A percentile compares a stretch with the other conserved stretches of the same genome.
Evolutionary conservation across 2,329 filamentous ascomycete species (phyloP).

Genomic region (Dactylellina leptospora): DNA sequence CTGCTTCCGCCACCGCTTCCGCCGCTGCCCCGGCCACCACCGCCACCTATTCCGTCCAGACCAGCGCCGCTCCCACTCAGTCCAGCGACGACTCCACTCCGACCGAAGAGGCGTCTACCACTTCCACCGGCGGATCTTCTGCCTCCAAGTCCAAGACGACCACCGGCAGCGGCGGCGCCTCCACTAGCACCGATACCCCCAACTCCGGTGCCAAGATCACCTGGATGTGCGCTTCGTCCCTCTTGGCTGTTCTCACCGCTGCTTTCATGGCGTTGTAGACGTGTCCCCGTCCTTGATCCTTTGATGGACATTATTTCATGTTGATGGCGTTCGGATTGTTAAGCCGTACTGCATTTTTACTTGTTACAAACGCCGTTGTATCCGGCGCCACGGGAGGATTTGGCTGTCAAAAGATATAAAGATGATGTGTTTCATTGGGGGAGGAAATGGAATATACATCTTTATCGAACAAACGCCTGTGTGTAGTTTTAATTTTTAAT

Average conservation of each 20-base stretch:
- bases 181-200: constrained; percentile 24
- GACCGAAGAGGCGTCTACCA: constrained; percentile 3
- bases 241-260: constrained; percentile 50
- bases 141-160: constrained; percentile 8
- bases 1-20: constrained; percentile 36
- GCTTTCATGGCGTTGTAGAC: constrained; percentile 51
- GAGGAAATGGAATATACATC: neutral
- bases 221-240: constrained; percentile 52
- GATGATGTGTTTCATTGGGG: neutral
- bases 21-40: constrained; percentile 27
- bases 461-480: neutral
- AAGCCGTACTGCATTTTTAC: neutral
- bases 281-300: neutral
- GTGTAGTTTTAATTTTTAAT: constrained; percentile 9
- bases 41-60: constrained; percentile 27
- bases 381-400: neutral
- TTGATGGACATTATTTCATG: neutral
- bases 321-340: neutral
- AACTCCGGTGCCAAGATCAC: constrained; percentile 40
- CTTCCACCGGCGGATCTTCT: constrained; percentile 11
- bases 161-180: constrained; percentile 3
- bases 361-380: no score
- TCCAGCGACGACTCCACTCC: constrained; percentile 2
- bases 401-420: neutral
- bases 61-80: constrained; percentile 13